Base-by-base conservation (phyloP, 139 green algal genomes). In the Closterium sp. region DNA sequence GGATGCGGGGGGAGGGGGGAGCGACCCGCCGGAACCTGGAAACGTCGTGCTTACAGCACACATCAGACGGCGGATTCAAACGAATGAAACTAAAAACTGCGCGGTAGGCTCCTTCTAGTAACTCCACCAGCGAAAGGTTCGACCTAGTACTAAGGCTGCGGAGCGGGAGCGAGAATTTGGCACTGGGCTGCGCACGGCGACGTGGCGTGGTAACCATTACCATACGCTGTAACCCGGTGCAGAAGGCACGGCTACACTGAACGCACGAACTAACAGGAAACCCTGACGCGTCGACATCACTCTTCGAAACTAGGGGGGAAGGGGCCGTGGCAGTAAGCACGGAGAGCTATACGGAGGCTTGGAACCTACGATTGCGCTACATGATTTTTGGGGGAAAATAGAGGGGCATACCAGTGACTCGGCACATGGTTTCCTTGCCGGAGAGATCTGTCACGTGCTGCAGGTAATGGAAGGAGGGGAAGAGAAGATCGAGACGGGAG, bases 391-490 rank as follows among this genome's bases (percentile, higher is more conserved):
- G 7, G 7, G 7, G 38, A 9, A 6, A 89, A 89, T 13, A 91
- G 42, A 92, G 84, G 29, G 34, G 93, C 88, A 28, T 38, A 96
- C 94, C 98, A 31, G 98, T 99, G 19, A 99, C 97, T 88, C 98
- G 97, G 90, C 94, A 95, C 70, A 99, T 96, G 88, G 98, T 99
- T 95, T 99, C 98, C 95, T 98, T 98, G 88, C 98, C 98, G 9
- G 98, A 99, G 90, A 99, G 95, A 96, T 99, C 98, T 31, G 98
- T 99, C 87, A 99, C 97, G 94, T 99, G 98, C 94, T 96, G 93
- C 88, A 90, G 21, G 88, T 42, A 91, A 50, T 9, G 38, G 38
- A 7, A 50, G 38, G 7, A 11, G 7, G 38, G 38, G 38, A 50
- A 50, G 38, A 50, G 38, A 50, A 9, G 38, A 50, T 50, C 38